Evolutionary conservation across 768 basidiomycete species (phyloP), one percentile per base, ranked within the genome.

Genomic region (Agrocybe praecox): DNA sequence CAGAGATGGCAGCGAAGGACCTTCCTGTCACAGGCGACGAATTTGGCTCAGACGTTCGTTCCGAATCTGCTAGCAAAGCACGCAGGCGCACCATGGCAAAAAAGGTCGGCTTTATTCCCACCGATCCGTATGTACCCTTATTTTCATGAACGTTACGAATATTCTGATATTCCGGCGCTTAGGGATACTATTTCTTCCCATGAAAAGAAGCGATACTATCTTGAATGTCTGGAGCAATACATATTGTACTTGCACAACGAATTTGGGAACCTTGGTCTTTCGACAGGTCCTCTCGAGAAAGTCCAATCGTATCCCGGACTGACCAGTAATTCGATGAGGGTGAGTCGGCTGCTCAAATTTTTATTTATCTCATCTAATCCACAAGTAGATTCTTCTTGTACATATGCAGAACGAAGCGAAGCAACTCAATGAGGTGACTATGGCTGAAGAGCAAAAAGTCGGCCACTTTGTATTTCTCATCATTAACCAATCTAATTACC

Each of bases 141-240:
- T 15, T 48, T 57, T 18, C 15, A 14, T n/a, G n/a, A n/a, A n/a
- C n/a, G n/a, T 46, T 49, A 32, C 40, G 54, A 29, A 33, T 52
- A 58, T 36, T 55, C 50, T 43, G 5, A 14, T 55, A 10, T 11
- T 33, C 54, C 24, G 32, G 44, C 26, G 33, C 14, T 17, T 56
- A 88, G 87, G 1, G 89, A 90, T 49, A 78, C 78, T n/a, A 89
- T 91, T 53, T 86, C 89, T 2, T 89, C 88, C 6, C 89, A 91
- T 62, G 89, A 90, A 64, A 90, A 90, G 64, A 90, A 90, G 62
- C 74, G 89, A 2, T 80, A 86, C 62, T 90, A 90, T 63, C 77
- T 90, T 21, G 87, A 88, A 62, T 88, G 86, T 60, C 70, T 91
- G 7, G 89, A 91, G 61, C 81, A 87, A 56, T 91, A 90, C 66